These are phyloP conservation scores for Termitomyces sp. DNA, from an alignment of 768 basidiomycete species.

Conservation along the genomic window DNA sequence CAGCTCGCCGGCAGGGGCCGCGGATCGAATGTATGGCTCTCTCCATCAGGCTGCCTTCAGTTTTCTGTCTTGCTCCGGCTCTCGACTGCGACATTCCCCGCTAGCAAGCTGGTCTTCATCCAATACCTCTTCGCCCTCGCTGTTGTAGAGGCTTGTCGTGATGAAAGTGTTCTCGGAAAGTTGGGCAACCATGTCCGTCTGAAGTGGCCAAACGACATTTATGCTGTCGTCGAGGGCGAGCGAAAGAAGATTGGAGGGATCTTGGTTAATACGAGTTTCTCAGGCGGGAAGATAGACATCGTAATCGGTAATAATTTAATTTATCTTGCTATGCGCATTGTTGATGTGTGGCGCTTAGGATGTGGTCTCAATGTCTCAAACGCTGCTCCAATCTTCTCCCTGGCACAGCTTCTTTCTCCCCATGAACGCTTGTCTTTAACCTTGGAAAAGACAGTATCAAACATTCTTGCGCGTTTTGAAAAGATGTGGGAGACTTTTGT, in stretches of 20 bases:
- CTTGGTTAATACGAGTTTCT: slow-evolving; percentile 83
- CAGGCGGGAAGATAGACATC: slow-evolving; percentile 59
- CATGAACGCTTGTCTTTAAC: slow-evolving; percentile 36
- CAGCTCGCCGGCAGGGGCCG: slow-evolving; percentile 89
- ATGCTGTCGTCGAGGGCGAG: slow-evolving; percentile 57
- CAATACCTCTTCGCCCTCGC: slow-evolving; percentile 93
- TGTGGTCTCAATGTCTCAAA: slow-evolving; percentile 89
- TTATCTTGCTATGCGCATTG: neutral
- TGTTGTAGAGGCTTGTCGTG: slow-evolving; percentile 80
- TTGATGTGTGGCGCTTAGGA: slow-evolving; percentile 41
- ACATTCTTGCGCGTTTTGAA: slow-evolving; percentile 75
- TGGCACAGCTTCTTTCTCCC: slow-evolving; percentile 61
- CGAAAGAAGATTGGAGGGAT: slow-evolving; percentile 87
- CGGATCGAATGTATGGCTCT: slow-evolving; percentile 89
- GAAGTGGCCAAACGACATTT: slow-evolving; percentile 98
- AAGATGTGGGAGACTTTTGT: slow-evolving; percentile 75
- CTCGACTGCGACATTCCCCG: slow-evolving; percentile 45
- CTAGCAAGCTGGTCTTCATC: slow-evolving; percentile 78
- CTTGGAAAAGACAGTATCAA: slow-evolving; percentile 73
- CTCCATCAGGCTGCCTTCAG: slow-evolving; percentile 84
- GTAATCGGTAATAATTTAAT: slow-evolving; percentile 40
- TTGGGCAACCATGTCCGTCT: slow-evolving; percentile 60
- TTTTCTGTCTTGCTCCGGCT: slow-evolving; percentile 75
- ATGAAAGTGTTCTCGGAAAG: slow-evolving; percentile 49
- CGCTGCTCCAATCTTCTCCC: slow-evolving; percentile 75